These are phyloP conservation scores for Nyctanthes arbortristis DNA, from an alignment of 257 asterid genomes.

Conservation along the genomic window DNA sequence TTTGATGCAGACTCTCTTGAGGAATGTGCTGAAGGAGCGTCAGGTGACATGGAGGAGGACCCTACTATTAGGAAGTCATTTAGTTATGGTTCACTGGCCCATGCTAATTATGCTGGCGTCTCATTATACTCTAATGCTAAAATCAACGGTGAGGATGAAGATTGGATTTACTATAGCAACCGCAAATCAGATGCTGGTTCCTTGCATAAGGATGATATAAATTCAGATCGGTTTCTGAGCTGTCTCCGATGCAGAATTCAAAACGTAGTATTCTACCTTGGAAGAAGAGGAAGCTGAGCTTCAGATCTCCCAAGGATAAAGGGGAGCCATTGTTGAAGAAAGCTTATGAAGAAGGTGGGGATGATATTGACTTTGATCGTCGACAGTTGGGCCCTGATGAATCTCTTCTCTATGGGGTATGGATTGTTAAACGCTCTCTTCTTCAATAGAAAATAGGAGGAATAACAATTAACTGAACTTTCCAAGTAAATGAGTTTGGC, in stretches of 20 bases:
- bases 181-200: slow-evolving; percentile 76
- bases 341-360: slow-evolving; percentile 95
- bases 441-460: background rate
- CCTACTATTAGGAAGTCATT: slow-evolving; percentile 73
- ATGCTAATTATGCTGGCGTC: slow-evolving; percentile 73
- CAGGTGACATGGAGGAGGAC: slow-evolving; percentile 61
- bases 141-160: slow-evolving; percentile 63
- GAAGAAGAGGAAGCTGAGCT: slow-evolving; percentile 89
- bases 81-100: slow-evolving; percentile 88
- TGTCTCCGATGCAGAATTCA: slow-evolving; percentile 42
- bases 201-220: slow-evolving; percentile 43
- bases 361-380: slow-evolving; percentile 90
- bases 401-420: slow-evolving; percentile 70
- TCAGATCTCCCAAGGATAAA: slow-evolving; percentile 85
- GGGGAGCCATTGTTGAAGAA: slow-evolving; percentile 96
- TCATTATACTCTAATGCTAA: slow-evolving; percentile 54
- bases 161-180: slow-evolving; percentile 88
- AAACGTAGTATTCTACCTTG: slow-evolving; percentile 89
- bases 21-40: slow-evolving; percentile 70
- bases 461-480: background rate
- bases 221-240: slow-evolving; percentile 43
- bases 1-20: slow-evolving; percentile 77
- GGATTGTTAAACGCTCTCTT: slow-evolving; percentile 16
- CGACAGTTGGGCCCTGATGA: slow-evolving; percentile 91
- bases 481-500: background rate